phyloP scores from a whole-genome alignment of 129 eudicot genomes.

The Oenanthe sinensis region DNA sequence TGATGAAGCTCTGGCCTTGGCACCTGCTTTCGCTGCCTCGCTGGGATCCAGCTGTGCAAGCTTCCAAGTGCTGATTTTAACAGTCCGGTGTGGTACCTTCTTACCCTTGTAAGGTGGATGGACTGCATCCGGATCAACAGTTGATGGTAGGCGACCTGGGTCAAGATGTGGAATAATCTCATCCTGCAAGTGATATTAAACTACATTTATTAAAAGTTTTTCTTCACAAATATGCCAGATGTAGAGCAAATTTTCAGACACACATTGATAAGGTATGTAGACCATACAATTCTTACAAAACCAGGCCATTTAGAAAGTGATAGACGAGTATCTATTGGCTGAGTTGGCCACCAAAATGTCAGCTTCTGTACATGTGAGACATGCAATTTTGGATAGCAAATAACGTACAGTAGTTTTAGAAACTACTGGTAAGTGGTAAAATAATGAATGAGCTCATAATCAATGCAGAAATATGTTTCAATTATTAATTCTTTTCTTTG shows the following conservation, averaged over 20 bases:
- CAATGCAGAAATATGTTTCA: background rate
- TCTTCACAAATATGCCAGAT: background rate
- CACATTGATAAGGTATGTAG: background rate
- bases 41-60: slow-evolving; percentile 71
- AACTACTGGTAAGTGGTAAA: background rate
- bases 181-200: slow-evolving; percentile 41
- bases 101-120: slow-evolving; percentile 57
- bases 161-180: slow-evolving; percentile 80
- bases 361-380: background rate
- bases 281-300: background rate
- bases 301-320: background rate
- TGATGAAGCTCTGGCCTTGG: slow-evolving; percentile 83
- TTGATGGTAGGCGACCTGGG: slow-evolving; percentile 77
- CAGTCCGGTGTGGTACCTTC: slow-evolving; percentile 48
- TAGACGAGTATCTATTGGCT: background rate
- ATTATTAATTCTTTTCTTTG: background rate
- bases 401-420: background rate
- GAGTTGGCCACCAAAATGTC: background rate
- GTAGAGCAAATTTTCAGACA: background rate
- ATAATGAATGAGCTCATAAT: background rate
- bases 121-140: slow-evolving; percentile 69
- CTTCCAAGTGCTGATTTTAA: slow-evolving; percentile 88
- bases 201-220: background rate
- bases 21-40: slow-evolving; percentile 82
- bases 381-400: background rate